Evolutionary conservation across 768 basidiomycete species (phyloP), one percentile per base, ranked within the genome.

Genomic region (Leccinum truebloodii): DNA sequence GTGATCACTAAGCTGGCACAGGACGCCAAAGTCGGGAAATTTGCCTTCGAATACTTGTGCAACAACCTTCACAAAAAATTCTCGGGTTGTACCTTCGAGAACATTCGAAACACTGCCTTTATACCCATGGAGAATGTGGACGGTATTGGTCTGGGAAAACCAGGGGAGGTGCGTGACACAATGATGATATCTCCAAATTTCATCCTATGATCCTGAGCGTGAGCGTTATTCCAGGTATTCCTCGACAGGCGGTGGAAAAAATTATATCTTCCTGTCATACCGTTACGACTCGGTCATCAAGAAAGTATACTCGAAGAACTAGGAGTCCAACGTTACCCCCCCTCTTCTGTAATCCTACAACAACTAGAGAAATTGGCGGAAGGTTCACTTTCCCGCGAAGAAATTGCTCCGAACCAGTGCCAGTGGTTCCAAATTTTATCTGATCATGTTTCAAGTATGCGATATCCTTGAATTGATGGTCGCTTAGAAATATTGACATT

Each of bases 21-120:
- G 34, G 79, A 87, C 65, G 55, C 74, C 9, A 69, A 80, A 67
- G 70, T 82, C 30, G 82, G 83, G 14, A 65, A 77, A 7, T 71
- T 75, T 16, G 92, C 93, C 1, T 77, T 97, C 49, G 82, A 83
- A 52, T 97, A 95, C 74, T 82, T 97, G 34, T 72, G 94, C 88
- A 84, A 70, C 16, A 57, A 57, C 52, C 9, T 54, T 32, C 46
- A 24, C 34, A 30, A 32, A 2, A 3, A 26, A 8, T 63, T 61
- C 37, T 44, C 39, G 13, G 8, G 6, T 30, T 49, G 86, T 94
- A 60, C 48, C 92, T 16, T 92, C 88, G 2, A 74, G 9, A 2
- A 57, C 8, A 57, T 51, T 26, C 52, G 10, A 18, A 6, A 55
- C 3, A 26, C 18, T 4, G 18, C 46, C 1, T 57, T 63, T 35